Evolutionary conservation across 805 yeast genomes (phyloP), one percentile per base, ranked within the genome.

Genomic region (Candida suzukii): DNA sequence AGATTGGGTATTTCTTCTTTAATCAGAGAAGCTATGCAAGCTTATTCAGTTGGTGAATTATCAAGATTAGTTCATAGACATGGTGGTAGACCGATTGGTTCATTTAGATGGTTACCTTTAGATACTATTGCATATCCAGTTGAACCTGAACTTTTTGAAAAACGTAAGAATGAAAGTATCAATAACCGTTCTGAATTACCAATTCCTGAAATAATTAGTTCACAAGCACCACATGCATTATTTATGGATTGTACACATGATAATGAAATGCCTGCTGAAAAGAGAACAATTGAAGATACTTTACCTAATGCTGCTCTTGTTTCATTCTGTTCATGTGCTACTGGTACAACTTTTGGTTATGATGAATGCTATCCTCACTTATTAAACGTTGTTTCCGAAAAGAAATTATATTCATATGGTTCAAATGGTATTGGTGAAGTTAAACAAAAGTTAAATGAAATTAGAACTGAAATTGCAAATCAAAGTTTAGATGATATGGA

Each of bases 201-300:
- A 45, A 71, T 85, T 38, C 91, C 95, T 2, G 72, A 71, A 48
- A 68, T 76, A 10, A 68, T 91, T 37, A 69, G 79, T 2, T 70
- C 82, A 4, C 75, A 80, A 35, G 78, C 81, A n/a, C 95, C 95
- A 4, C 97, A 88, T 63, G 96, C 98, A 0, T 68, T 93, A 51
- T 83, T 91, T 52, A 91, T 93, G 97, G 98, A 93, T 57, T 91
- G 97, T 55, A 90, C 98, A 2, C 99, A 91, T 60, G 99, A 91
- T 60, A 91, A 91, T 56, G 93, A 88, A 63, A 82, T 80, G 18
- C 95, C 97, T 2, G 74, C 71, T 34, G 95, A 91, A 51, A 88
- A 84, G 63, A 77, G 98, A 57, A 88, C 96, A 0, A 83, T 87
- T 1, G 96, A 90, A 56, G 99, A 91, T 55, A 90, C 98, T 0